phyloP scores from a whole-genome alignment of 495 filamentous ascomycete genomes.

The Chaetomium tenue region DNA sequence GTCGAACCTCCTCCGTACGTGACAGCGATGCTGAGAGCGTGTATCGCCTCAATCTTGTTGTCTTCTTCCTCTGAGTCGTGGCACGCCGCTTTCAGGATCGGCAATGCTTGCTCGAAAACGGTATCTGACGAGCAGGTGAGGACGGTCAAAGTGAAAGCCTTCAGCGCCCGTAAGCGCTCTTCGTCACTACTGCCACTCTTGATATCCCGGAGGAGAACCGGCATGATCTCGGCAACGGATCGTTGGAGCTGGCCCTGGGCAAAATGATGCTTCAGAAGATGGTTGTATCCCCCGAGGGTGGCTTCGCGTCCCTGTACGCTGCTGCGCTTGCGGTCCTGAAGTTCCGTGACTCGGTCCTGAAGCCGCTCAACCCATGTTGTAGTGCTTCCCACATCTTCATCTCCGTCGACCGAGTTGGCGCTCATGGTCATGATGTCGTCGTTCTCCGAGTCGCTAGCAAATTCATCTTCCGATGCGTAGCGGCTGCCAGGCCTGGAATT shows the following conservation, averaged over 20 bases:
- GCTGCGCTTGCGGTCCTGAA: conserved; percentile 78
- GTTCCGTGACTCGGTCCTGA: conserved; percentile 69
- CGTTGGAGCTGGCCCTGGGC: conserved; percentile 62
- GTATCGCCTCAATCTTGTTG: conserved; percentile 72
- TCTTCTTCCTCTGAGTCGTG: conserved; percentile 63
- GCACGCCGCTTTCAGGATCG: conserved; percentile 66
- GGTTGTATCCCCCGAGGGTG: conserved; percentile 64
- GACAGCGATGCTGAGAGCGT: conserved; percentile 67
- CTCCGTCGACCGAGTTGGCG: conserved; percentile 37
- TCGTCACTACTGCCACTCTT: conserved; percentile 67
- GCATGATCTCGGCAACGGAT: conserved; percentile 63
- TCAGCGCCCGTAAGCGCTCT: conserved; percentile 69
- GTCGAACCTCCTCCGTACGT: conserved; percentile 77
- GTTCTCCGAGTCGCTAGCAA: conserved; percentile 48
- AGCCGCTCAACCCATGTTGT: conserved; percentile 67
- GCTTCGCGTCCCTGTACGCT: conserved; percentile 77
- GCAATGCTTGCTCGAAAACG: conserved; percentile 63
- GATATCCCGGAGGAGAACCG: conserved; percentile 69
- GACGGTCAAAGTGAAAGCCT: conserved; percentile 71
- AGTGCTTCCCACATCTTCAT: conserved; percentile 44
- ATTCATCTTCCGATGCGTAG: conserved; percentile 77
- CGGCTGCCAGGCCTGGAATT: conserved; percentile 62
- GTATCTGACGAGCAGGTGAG: conserved; percentile 70
- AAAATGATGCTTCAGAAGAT: conserved; percentile 72
- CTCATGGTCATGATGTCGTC: conserved; percentile 43